Base-by-base conservation (phyloP, 768 basidiomycete genomes). In the Candolleomyces efflorescens region DNA sequence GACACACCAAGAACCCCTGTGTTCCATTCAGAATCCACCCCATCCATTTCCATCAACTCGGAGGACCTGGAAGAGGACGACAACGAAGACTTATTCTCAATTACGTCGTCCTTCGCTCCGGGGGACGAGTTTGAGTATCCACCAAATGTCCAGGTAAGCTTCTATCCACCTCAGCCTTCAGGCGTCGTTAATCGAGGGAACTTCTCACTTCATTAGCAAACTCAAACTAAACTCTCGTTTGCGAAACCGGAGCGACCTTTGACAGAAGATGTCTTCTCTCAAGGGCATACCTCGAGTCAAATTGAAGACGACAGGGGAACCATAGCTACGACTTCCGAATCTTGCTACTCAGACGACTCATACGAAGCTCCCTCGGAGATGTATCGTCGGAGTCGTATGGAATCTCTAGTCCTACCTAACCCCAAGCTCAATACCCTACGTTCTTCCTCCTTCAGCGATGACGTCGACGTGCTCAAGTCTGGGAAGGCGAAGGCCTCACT, bases 1-100 rank as follows among this genome's bases (percentile, higher is more conserved):
- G 43, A 38, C 15, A 59, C 58, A 12, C 58, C 58, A 5, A 44
- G 46, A n/a, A 59, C 51, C 11, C 52, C 44, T 9, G n/a, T 59
- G 17, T 59, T 53, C 18, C 32, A 54, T 20, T 27, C 49, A 13
- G 20, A 18, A 23, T 44, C 50, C 26, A 23, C 22, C 12, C 51
- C 51, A 18, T 53, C 51, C 5, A 27, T 53, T 10, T 44, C 22
- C 3, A 24, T 59, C n/a, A 47, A 23, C 51, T 43, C 50, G 23
- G 56, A 58, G 9, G 56, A 43, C 3, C 13, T 32, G 26, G 49
- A 27, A 22, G 39, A 38, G 4, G 18, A 43, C 7, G 41, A 53
- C 36, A 48, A 47, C 39, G 45, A 46, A 45, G 41, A 44, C 24
- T 13, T 27, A 20, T 26, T 39, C n/a, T 24, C 46, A 3, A 36